These are phyloP conservation scores for Penicillium sp. DNA, from an alignment of 2,329 filamentous ascomycete species.

Conservation along the genomic window DNA sequence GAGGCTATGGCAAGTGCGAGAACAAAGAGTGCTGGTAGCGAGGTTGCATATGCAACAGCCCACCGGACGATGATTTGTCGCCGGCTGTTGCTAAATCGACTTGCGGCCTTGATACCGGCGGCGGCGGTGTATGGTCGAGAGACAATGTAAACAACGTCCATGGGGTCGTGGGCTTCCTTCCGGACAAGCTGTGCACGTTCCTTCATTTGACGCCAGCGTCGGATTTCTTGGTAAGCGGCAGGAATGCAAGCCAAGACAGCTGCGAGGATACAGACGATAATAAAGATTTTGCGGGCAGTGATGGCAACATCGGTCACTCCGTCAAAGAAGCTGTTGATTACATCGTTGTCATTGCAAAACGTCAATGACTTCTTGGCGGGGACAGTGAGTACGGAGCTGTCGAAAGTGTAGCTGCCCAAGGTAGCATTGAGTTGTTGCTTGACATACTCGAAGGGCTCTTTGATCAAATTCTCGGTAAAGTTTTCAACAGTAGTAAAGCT, in stretches of 20 bases:
- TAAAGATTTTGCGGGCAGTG: slow-evolving; percentile 70
- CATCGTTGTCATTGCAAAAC: slow-evolving; percentile 85
- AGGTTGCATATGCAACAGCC: slow-evolving; percentile 85
- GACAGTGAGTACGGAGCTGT: slow-evolving; percentile 75
- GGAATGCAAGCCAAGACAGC: slow-evolving; percentile 73
- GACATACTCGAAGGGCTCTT: slow-evolving; percentile 77
- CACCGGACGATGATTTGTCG: slow-evolving; percentile 75
- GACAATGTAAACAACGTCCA: slow-evolving; percentile 87
- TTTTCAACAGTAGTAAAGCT: slow-evolving; percentile 83
- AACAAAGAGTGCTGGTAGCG: slow-evolving; percentile 79
- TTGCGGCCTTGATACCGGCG: slow-evolving; percentile 69
- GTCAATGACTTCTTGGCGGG: slow-evolving; percentile 77
- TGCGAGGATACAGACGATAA: slow-evolving; percentile 69
- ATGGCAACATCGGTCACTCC: slow-evolving; percentile 66
- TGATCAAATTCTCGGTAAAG: slow-evolving; percentile 71
- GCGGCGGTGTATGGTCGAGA: slow-evolving; percentile 76
- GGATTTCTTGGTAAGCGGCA: slow-evolving; percentile 79
- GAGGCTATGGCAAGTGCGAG: slow-evolving; percentile 80
- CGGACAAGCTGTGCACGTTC: slow-evolving; percentile 67
- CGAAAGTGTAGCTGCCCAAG: slow-evolving; percentile 73
- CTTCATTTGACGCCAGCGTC: slow-evolving; percentile 72
- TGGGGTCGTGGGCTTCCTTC: slow-evolving; percentile 68
- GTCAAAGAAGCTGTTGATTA: slow-evolving; percentile 81
- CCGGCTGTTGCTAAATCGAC: slow-evolving; percentile 61
- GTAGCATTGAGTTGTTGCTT: slow-evolving; percentile 70